These are phyloP conservation scores for Zopfia rhizophila DNA, from an alignment of 2,329 filamentous ascomycete species.

Conservation along the genomic window DNA sequence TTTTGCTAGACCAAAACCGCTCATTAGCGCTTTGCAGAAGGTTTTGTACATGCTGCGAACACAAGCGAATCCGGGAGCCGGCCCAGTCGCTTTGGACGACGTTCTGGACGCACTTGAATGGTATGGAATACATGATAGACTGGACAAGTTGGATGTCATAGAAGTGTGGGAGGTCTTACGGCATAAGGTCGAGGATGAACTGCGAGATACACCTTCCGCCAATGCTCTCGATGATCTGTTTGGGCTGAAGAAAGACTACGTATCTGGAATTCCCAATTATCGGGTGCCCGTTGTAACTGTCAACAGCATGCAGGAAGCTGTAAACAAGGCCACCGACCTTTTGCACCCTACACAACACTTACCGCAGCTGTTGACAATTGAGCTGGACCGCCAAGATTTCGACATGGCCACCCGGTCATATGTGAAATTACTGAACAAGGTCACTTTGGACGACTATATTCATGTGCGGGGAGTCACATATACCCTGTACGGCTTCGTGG, in stretches of 20 bases:
- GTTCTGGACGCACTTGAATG: constrained; percentile 52
- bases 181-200: constrained; percentile 63
- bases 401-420: constrained; percentile 65
- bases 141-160: constrained; percentile 61
- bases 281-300: constrained; percentile 48
- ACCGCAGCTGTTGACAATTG: constrained; percentile 64
- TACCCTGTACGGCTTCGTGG: constrained; percentile 68
- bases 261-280: constrained; percentile 47
- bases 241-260: constrained; percentile 51
- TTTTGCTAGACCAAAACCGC: constrained; percentile 59
- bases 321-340: constrained; percentile 46
- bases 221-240: constrained; percentile 59
- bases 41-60: constrained; percentile 62
- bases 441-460: constrained; percentile 66
- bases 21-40: constrained; percentile 63
- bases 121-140: constrained; percentile 51
- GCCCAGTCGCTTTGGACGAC: constrained; percentile 46
- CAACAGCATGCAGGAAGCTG: constrained; percentile 54
- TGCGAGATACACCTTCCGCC: constrained; percentile 56
- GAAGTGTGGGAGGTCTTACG: constrained; percentile 67
- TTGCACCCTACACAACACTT: constrained; percentile 38
- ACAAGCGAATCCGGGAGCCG: constrained; percentile 49
- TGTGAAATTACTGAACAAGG: constrained; percentile 66
- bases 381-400: constrained; percentile 67
- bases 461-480: constrained; percentile 61